These are phyloP conservation scores for Tricholoma sp. DNA, from an alignment of 768 basidiomycete species.

Conservation along the genomic window DNA sequence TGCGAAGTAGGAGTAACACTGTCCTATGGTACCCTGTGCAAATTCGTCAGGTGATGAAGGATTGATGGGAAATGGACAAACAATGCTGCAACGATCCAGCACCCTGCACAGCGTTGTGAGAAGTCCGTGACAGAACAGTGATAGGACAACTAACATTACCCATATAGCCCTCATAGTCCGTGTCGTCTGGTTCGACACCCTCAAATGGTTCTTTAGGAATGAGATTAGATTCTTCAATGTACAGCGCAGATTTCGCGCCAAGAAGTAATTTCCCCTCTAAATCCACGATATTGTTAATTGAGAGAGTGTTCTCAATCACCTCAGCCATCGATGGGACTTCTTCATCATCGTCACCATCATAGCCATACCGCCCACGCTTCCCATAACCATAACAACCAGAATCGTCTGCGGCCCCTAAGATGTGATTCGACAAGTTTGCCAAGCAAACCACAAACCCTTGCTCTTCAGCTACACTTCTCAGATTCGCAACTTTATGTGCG, in stretches of 20 bases:
- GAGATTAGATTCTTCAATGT: constrained; percentile 20
- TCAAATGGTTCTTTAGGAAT: constrained; percentile 32
- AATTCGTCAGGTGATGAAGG: not conserved
- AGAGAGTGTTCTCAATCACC: constrained; percentile 13
- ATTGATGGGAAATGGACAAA: constrained; percentile 9
- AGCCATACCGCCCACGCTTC: constrained; percentile 2
- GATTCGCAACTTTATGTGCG: constrained; percentile 12
- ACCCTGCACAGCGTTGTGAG: constrained; percentile 10
- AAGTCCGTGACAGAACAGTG: not conserved
- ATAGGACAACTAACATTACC: constrained; percentile 30
- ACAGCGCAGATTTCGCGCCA: constrained; percentile 8
- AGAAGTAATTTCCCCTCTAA: constrained; percentile 23
- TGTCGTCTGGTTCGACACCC: constrained; percentile 25
- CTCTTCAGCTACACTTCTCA: constrained; percentile 8
- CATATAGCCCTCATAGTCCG: constrained; percentile 36
- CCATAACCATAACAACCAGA: not conserved
- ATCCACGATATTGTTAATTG: constrained; percentile 24
- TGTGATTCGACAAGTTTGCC: constrained; percentile 6
- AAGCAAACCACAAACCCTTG: constrained; percentile 9
- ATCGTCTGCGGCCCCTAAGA: not conserved
- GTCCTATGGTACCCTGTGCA: constrained; percentile 8
- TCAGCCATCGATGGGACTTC: constrained; percentile 19
- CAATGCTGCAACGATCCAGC: constrained; percentile 26
- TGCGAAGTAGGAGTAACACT: constrained; percentile 8
- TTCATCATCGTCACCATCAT: constrained; percentile 14